Evolutionary conservation across 176 grass and related monocot genomes (phyloP).

Genomic region (Zoysia japonica): DNA sequence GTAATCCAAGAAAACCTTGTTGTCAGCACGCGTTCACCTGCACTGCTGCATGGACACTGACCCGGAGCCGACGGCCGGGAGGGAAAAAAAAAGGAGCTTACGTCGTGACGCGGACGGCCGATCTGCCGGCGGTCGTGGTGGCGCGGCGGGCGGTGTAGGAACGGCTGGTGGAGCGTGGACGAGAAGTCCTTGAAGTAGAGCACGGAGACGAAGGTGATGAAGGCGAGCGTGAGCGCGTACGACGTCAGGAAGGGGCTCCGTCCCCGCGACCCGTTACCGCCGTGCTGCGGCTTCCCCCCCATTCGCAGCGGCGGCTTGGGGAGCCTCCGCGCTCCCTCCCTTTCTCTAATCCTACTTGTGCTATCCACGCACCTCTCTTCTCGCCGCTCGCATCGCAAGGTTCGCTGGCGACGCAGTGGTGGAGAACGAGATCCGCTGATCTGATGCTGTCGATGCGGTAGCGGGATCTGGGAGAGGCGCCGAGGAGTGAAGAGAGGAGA

Average conservation of each 20-base stretch:
- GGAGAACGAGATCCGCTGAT: constrained; percentile 1
- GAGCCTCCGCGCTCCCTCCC: neutral
- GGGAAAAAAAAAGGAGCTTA: neutral
- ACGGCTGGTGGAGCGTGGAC: constrained; percentile 59
- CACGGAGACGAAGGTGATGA: constrained; percentile 76
- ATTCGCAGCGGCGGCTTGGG: constrained; percentile 11
- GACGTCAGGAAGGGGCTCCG: constrained; percentile 53
- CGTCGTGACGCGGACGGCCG: constrained; percentile 1
- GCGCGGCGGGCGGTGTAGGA: constrained; percentile 44
- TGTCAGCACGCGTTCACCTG: neutral
- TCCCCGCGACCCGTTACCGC: constrained; percentile 3
- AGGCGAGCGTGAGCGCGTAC: constrained; percentile 66
- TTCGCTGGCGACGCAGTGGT: neutral
- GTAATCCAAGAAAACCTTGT: neutral
- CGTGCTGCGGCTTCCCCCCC: constrained; percentile 50
- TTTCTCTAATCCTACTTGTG: neutral
- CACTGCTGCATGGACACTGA: neutral
- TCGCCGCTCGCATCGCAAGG: constrained; percentile 20
- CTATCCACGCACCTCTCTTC: neutral
- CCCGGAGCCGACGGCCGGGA: neutral
- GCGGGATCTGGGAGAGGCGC: constrained; percentile 11
- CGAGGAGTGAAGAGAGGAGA: neutral
- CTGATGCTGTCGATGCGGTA: constrained; percentile 17
- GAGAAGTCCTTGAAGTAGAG: constrained; percentile 86
- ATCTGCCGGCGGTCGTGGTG: constrained; percentile 14